A percentile compares a stretch with the other conserved stretches of the same genome.
phyloP scores from a whole-genome alignment of 2,329 filamentous ascomycete genomes.

The Fusarium sp. region DNA sequence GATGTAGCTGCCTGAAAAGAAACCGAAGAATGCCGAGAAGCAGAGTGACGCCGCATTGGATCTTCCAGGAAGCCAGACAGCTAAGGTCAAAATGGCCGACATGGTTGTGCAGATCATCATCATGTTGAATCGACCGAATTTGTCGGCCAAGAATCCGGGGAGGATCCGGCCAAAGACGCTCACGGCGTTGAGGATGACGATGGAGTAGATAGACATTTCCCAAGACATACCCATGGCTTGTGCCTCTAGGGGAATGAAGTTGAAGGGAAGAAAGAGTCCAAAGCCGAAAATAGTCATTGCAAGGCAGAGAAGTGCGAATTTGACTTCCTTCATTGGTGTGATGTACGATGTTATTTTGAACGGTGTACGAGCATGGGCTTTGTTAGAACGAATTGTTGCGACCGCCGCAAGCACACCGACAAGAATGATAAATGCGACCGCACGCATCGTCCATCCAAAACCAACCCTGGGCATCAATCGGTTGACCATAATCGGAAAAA shows the following conservation, averaged over 20 bases:
- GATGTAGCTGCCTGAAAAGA: background rate
- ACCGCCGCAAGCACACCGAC: background rate
- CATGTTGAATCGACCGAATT: background rate
- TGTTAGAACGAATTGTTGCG: background rate
- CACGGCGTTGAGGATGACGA: background rate
- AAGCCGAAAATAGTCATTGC: background rate
- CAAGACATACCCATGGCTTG: background rate
- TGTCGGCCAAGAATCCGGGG: background rate
- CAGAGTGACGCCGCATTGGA: background rate
- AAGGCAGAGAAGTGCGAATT: background rate
- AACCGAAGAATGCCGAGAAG: background rate
- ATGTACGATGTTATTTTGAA: background rate
- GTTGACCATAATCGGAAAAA: background rate
- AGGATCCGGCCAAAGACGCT: background rate
- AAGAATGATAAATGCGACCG: background rate
- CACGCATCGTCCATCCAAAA: background rate
- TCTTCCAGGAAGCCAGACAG: background rate
- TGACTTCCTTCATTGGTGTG: rapidly evolving
- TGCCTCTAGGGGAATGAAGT: background rate
- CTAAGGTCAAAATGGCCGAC: background rate
- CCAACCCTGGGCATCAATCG: background rate
- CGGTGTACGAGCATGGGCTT: background rate
- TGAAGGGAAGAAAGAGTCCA: background rate
- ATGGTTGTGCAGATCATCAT: background rate
- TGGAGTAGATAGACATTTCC: background rate